Conservation (phyloP, 108 stramenopile genomes). For the Cylindrotheca fusiformis region DNA sequence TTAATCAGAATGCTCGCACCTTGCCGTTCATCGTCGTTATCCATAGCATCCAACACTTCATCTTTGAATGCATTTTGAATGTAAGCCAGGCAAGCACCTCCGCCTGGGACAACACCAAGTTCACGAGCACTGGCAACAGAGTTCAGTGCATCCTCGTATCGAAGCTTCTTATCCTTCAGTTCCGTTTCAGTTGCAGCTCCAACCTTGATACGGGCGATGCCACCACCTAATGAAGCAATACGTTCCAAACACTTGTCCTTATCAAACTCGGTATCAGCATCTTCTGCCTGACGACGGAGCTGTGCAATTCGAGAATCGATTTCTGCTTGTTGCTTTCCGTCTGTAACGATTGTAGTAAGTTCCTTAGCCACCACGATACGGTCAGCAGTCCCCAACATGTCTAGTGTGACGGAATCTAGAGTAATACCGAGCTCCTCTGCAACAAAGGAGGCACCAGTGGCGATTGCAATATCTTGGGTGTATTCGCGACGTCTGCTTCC, state of each 20-base stretch:
- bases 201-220: conserved; percentile 97
- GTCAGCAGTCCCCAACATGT: conserved; percentile 95
- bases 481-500: conserved; percentile 92
- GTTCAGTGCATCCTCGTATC: conserved; percentile 97
- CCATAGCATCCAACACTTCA: conserved; percentile 76
- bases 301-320: conserved; percentile 86
- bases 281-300: conserved; percentile 83
- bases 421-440: conserved; percentile 96
- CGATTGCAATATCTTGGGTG: conserved; percentile 97
- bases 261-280: conserved; percentile 91
- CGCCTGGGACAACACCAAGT: conserved; percentile 96
- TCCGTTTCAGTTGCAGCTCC: conserved; percentile 98
- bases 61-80: conserved; percentile 64
- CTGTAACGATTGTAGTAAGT: conserved; percentile 92
- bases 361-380: conserved; percentile 93
- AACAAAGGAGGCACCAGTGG: conserved; percentile 94
- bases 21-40: conserved; percentile 84
- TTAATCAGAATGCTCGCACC: conserved; percentile 89
- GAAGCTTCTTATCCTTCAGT: conserved; percentile 97
- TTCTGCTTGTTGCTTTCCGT: conserved; percentile 87
- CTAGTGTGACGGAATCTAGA: conserved; percentile 88
- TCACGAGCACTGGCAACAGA: conserved; percentile 90
- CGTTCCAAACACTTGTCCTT: conserved; percentile 92
- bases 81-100: conserved; percentile 88
- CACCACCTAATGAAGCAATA: conserved; percentile 94